Percentiles rank a stretch among this genome's conserved stretches.
Conservation (phyloP, 1,284 basidiomycete species). For the Thelephora terrestris region DNA sequence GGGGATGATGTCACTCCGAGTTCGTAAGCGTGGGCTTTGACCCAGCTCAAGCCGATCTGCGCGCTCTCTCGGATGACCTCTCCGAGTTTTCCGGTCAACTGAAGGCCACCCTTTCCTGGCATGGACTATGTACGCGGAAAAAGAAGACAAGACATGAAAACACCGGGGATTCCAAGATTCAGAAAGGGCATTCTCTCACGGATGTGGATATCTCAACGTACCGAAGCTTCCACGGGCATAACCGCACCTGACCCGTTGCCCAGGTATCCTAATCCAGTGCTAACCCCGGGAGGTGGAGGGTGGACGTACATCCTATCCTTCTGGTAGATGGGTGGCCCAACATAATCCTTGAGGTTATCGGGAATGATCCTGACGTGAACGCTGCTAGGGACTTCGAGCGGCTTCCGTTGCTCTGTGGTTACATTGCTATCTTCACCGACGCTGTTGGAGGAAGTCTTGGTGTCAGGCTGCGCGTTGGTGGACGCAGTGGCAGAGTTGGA, state of each 20-base stretch:
- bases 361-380: conserved; percentile 79
- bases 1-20: conserved; percentile 74
- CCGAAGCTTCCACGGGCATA: conserved; percentile 94
- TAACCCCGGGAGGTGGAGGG: conserved; percentile 84
- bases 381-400: conserved; percentile 71
- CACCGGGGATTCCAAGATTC: neutral
- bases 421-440: conserved; percentile 36
- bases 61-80: conserved; percentile 97
- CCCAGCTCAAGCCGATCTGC: conserved; percentile 89
- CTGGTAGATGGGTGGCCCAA: conserved; percentile 93
- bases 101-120: conserved; percentile 85
- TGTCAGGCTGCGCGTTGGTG: conserved; percentile 8
- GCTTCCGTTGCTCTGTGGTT: conserved; percentile 74
- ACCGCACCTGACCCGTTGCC: conserved; percentile 95
- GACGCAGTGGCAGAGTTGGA: conserved; percentile 23
- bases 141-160: neutral
- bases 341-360: conserved; percentile 91
- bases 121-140: conserved; percentile 47
- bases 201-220: conserved; percentile 27
- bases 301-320: conserved; percentile 87
- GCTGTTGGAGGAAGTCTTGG: conserved; percentile 14
- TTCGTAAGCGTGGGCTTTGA: conserved; percentile 83
- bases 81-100: conserved; percentile 93
- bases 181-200: neutral
- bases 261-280: conserved; percentile 89